Percentiles rank a stretch among this genome's conserved stretches.
These are phyloP conservation scores for Platanus orientalis DNA, from an alignment of 164 flowering plant species.

Conservation along the genomic window DNA sequence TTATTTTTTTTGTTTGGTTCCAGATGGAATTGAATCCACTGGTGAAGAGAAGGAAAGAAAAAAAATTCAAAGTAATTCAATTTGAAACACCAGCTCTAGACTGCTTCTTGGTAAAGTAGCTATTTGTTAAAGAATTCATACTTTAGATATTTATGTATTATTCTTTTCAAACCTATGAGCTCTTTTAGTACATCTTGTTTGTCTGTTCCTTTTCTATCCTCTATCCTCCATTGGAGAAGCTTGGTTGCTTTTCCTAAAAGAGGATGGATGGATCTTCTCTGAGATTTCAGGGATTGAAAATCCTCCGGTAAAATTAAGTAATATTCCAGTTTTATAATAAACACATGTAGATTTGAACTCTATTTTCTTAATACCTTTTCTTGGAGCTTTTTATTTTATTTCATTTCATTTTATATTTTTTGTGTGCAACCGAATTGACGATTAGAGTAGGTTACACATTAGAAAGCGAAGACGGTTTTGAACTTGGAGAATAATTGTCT, in stretches of 20 bases:
- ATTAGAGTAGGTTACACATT: too few relatives aligned
- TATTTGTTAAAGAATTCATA: background rate
- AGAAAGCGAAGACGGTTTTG: too few relatives aligned
- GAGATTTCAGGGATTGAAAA: slow-evolving; percentile 27
- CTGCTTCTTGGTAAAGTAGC: slow-evolving; percentile 30
- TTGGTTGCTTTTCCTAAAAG: slow-evolving; percentile 16
- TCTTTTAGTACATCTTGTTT: too few relatives aligned
- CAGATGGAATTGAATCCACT: slow-evolving; percentile 25
- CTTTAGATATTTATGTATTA: background rate
- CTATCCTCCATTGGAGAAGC: slow-evolving; percentile 31
- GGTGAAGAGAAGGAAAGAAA: slow-evolving; percentile 14
- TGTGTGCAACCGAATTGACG: too few relatives aligned
- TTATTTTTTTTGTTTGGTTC: slow-evolving; percentile 14
- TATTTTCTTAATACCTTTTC: too few relatives aligned
- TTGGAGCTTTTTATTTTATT: too few relatives aligned
- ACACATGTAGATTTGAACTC: too few relatives aligned
- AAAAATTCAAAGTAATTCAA: slow-evolving; percentile 20
- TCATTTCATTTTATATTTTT: too few relatives aligned
- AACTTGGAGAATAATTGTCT: too few relatives aligned
- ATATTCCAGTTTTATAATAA: too few relatives aligned
- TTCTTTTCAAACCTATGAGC: too few relatives aligned
- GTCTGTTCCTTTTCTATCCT: too few relatives aligned
- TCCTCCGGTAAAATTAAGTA: slow-evolving; percentile 33
- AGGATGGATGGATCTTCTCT: slow-evolving; percentile 20
- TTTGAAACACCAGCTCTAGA: slow-evolving; percentile 63